Evolutionary conservation across 768 basidiomycete species (phyloP).

Genomic region (Macrolepiota fuliginosa): DNA sequence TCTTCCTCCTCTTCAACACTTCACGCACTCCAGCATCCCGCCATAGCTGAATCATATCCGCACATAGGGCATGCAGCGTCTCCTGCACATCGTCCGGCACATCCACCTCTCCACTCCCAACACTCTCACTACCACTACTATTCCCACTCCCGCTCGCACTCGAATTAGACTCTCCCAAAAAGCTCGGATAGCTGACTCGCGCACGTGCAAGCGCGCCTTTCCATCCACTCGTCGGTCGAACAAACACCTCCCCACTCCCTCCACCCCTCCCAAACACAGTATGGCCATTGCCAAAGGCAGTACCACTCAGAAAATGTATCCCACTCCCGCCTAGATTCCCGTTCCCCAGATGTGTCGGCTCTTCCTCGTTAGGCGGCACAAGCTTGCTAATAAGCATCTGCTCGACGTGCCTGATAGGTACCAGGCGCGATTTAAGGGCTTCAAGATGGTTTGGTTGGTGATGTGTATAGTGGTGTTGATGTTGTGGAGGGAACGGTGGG

Average conservation of each 20-base stretch:
- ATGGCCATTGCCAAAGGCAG: conserved; percentile 9
- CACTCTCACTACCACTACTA: conserved; percentile 41
- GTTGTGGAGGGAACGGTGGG: conserved; percentile 10
- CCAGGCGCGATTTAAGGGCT: conserved; percentile 57
- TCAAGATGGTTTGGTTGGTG: conserved; percentile 39
- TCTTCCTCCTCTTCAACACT: conserved; percentile 53
- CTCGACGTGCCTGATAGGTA: conserved; percentile 70
- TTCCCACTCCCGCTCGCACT: conserved; percentile 26
- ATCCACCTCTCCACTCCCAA: conserved; percentile 30
- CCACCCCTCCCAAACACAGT: not conserved
- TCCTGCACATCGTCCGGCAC: conserved; percentile 54
- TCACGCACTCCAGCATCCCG: conserved; percentile 55
- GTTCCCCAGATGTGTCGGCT: conserved; percentile 37
- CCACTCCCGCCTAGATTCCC: conserved; percentile 21
- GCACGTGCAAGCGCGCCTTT: conserved; percentile 54
- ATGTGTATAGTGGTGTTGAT: conserved; percentile 18
- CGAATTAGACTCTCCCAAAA: conserved; percentile 18
- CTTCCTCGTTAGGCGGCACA: conserved; percentile 65
- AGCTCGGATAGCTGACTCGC: conserved; percentile 30
- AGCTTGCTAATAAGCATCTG: conserved; percentile 66
- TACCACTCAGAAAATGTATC: conserved; percentile 13
- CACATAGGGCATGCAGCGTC: conserved; percentile 54
- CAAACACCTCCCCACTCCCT: conserved; percentile 50
- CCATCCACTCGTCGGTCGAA: conserved; percentile 67
- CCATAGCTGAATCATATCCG: conserved; percentile 72